Conservation (phyloP, 129 eudicot species). For the Helichrysum umbraculigerum region DNA sequence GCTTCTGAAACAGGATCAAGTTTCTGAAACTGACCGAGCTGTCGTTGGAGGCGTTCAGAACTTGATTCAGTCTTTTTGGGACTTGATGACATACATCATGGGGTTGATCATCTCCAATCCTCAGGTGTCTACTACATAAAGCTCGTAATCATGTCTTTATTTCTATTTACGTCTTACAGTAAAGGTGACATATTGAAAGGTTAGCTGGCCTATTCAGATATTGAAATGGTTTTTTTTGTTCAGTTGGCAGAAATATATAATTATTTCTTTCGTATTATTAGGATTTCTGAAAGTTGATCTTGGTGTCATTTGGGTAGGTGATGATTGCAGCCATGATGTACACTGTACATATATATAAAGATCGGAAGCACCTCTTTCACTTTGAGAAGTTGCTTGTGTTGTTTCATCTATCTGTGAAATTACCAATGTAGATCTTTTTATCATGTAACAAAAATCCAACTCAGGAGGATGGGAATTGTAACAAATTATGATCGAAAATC, state of each 20-base stretch:
- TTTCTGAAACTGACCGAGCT: constrained; percentile 70
- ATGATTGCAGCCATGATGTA: constrained; percentile 68
- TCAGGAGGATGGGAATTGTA: background rate
- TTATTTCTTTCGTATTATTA: too few relatives aligned
- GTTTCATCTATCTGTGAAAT: constrained; percentile 13
- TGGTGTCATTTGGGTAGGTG: constrained; percentile 60
- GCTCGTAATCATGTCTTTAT: background rate
- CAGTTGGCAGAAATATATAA: too few relatives aligned
- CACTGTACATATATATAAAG: constrained; percentile 66
- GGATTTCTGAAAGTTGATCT: constrained; percentile 49
- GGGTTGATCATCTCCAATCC: constrained; percentile 87
- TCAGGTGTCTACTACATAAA: constrained; percentile 40
- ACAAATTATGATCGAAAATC: too few relatives aligned
- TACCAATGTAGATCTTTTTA: background rate
- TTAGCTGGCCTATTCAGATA: background rate
- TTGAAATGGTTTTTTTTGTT: background rate
- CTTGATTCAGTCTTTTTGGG: constrained; percentile 79
- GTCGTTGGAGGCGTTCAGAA: constrained; percentile 95
- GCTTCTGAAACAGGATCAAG: constrained; percentile 59
- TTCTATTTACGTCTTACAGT: too few relatives aligned
- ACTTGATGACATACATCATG: constrained; percentile 84
- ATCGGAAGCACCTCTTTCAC: constrained; percentile 73
- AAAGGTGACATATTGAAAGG: background rate
- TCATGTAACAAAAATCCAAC: background rate
- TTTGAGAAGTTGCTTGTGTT: constrained; percentile 51